Evolutionary conservation across 306 rosid genomes (phyloP).

Genomic region (Pueraria montana): DNA sequence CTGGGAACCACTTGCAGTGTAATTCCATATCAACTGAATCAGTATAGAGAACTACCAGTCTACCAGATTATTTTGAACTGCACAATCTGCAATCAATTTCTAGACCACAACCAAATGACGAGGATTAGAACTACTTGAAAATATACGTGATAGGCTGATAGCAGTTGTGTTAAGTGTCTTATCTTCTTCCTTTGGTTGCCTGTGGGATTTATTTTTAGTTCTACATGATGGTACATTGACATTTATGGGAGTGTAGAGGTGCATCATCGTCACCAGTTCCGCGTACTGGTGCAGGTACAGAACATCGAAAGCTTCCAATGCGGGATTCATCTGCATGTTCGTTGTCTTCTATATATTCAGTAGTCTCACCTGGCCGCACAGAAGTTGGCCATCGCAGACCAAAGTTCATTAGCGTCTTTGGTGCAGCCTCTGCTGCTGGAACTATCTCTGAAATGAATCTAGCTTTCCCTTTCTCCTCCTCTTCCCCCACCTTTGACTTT

Average conservation of each 20-base stretch:
- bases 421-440: neutral
- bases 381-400: neutral
- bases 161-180: too few relatives aligned
- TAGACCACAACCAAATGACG: neutral
- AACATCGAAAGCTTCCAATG: neutral
- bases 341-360: neutral
- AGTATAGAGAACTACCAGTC: neutral
- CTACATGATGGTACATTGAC: neutral
- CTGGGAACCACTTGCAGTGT: neutral
- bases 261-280: neutral
- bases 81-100: neutral
- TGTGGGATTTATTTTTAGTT: neutral
- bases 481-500: neutral
- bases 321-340: neutral
- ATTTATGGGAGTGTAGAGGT: neutral
- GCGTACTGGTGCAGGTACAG: neutral
- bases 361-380: neutral
- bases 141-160: neutral
- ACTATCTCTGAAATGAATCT: neutral
- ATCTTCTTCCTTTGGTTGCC: too few relatives aligned
- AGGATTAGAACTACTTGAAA: neutral
- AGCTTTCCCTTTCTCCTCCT: neutral
- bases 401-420: slow-evolving; percentile 33
- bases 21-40: neutral
- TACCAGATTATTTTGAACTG: neutral